Base-by-base conservation (phyloP, 2,329 filamentous ascomycete species). In the Ophiocordyceps polyrhachis-furcata region DNA sequence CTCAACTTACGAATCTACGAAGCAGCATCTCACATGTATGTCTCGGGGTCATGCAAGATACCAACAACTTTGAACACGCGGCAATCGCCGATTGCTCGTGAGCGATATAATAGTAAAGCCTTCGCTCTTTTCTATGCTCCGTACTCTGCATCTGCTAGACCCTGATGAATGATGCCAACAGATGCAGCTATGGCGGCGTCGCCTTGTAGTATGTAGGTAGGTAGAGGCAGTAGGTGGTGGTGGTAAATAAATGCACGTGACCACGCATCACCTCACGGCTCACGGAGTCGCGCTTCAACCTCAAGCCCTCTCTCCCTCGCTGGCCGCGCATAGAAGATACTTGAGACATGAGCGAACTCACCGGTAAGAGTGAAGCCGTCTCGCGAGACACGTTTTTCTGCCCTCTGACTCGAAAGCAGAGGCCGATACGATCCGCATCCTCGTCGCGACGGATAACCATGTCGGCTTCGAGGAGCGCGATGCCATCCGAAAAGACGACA, bases 401-500 rank as follows among this genome's bases (percentile, higher is more conserved):
- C n/a, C 15, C 2, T 17, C 45, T 54, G 42, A 57, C 44, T n/a
- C 32, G 44, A 46, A 45, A 28, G 5, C 44, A 72, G 70, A 67
- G 45, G 64, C 83, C 53, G 86, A 98, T 65, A 93, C 86, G 0
- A 95, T 98, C 56, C 85, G 86, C 51, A 91, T 98, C 51, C 78
- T 98, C 35, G 74, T 98, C 48, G 81, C 91, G 37, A 96, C 89
- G 15, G 91, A 98, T 61, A 96, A 93, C 54, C 91, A 98, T 81
- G 91, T 98, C 48, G 91, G 91, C 44, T 96, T 87, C 63, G 84
- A 86, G 57, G 91, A 98, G 64, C 80, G 88, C 54, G 88, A 98
- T 61, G 76, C 85, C 1, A 83, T 91, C 48, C 85, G 91, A n/a
- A 89, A 88, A 51, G 85, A 96, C 59, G 91, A 98, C 61, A 95